phyloP scores from a whole-genome alignment of 495 filamentous ascomycete genomes.

The Penicillium psychrofluorescens region DNA sequence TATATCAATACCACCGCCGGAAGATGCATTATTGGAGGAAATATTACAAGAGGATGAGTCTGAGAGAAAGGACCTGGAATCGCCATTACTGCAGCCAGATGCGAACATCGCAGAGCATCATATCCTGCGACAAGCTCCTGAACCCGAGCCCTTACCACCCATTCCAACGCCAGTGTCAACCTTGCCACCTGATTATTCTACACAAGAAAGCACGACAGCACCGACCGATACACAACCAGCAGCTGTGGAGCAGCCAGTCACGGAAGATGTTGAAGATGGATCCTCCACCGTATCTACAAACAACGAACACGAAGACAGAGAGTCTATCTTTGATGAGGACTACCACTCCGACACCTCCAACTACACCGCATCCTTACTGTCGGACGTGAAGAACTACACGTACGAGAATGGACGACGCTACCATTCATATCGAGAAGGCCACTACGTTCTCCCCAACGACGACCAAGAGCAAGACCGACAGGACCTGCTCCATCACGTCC shows the following conservation, averaged over 20 bases:
- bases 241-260: not conserved
- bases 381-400: slow-evolving; percentile 16
- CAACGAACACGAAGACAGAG: not conserved
- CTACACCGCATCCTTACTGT: slow-evolving; percentile 18
- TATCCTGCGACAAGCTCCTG: not conserved
- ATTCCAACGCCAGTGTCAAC: too few species aligned
- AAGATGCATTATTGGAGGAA: too few species aligned
- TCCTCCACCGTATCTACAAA: slow-evolving; percentile 9
- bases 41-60: too few species aligned
- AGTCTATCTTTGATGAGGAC: slow-evolving; percentile 16
- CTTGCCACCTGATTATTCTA: too few species aligned
- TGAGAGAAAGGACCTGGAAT: too few species aligned
- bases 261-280: slow-evolving; percentile 2
- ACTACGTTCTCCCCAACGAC: slow-evolving; percentile 49
- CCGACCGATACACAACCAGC: not conserved
- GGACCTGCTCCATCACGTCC: slow-evolving; percentile 43
- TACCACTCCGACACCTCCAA: slow-evolving; percentile 16
- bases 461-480: slow-evolving; percentile 34
- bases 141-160: too few species aligned
- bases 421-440: slow-evolving; percentile 57
- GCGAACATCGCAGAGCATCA: not conserved
- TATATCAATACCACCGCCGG: too few species aligned
- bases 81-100: not conserved
- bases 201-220: not conserved
- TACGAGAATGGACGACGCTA: slow-evolving; percentile 61